Conservation (phyloP, 768 basidiomycete genomes). For the Hericium erinaceus region DNA sequence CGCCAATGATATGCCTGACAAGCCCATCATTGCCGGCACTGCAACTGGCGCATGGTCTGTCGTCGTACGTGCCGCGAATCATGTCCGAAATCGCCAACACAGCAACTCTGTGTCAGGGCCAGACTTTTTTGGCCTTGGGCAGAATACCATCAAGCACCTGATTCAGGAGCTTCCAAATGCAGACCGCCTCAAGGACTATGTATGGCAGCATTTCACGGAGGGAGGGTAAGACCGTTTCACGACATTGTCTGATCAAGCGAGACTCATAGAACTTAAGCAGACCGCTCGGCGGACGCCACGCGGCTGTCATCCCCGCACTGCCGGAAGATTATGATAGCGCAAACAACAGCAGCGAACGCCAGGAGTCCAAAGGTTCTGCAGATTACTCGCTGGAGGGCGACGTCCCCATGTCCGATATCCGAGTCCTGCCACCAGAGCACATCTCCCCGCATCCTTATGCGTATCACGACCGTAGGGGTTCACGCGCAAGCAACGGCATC, state of each 20-base stretch:
- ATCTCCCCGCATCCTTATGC: constrained; percentile 1
- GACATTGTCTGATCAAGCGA: background rate
- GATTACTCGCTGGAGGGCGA: constrained; percentile 4
- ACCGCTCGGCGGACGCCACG: constrained; percentile 72
- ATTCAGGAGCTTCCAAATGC: constrained; percentile 80
- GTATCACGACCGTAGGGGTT: constrained; percentile 4
- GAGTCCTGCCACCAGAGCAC: constrained; percentile 6
- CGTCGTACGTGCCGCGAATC: constrained; percentile 77
- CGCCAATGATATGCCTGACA: constrained; percentile 60
- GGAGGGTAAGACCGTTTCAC: constrained; percentile 57
- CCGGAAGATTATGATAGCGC: constrained; percentile 62
- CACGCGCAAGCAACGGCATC: constrained; percentile 10
- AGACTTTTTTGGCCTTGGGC: constrained; percentile 80
- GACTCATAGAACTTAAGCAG: constrained; percentile 21
- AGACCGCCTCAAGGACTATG: constrained; percentile 65
- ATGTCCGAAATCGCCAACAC: constrained; percentile 71
- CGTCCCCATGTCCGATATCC: constrained; percentile 5
- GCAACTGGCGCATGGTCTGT: constrained; percentile 83
- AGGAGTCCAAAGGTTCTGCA: background rate
- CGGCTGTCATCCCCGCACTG: constrained; percentile 71
- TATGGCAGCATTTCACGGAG: constrained; percentile 80
- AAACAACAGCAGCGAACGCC: constrained; percentile 13
- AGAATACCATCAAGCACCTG: constrained; percentile 83
- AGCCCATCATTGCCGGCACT: constrained; percentile 74
- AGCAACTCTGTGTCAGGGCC: constrained; percentile 84